These are phyloP conservation scores for Funneliformis geosporum DNA, from an alignment of 192 early-diverging fungal species.

Conservation along the genomic window DNA sequence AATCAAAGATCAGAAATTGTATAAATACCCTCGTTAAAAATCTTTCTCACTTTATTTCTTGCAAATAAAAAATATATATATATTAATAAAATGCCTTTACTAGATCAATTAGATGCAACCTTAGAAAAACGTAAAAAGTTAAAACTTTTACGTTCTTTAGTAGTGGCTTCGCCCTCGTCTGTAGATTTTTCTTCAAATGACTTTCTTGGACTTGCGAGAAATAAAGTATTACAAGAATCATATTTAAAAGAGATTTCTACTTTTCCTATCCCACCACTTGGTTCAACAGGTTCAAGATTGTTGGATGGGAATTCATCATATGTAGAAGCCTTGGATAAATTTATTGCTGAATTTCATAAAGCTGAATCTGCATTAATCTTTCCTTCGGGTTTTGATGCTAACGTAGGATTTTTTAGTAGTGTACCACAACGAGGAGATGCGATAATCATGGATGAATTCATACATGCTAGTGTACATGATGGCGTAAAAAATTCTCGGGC, in stretches of 20 bases:
- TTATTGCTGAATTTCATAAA: slow-evolving; percentile 63
- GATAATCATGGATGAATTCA: slow-evolving; percentile 70
- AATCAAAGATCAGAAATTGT: too few relatives aligned
- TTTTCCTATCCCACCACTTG: slow-evolving; percentile 51
- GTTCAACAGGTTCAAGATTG: slow-evolving; percentile 77
- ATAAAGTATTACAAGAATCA: slow-evolving; percentile 45
- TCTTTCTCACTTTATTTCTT: too few relatives aligned
- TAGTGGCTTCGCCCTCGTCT: slow-evolving; percentile 43
- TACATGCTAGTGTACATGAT: slow-evolving; percentile 85
- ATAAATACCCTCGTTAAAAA: too few relatives aligned
- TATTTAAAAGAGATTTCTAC: slow-evolving; percentile 48
- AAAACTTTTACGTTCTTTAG: slow-evolving; percentile 46
- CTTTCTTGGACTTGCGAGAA: slow-evolving; percentile 71
- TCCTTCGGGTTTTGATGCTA: slow-evolving; percentile 89
- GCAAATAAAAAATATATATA: too few relatives aligned
- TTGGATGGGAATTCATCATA: slow-evolving; percentile 70
- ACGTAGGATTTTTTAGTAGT: slow-evolving; percentile 65
- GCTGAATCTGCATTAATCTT: slow-evolving; percentile 67
- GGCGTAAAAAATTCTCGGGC: slow-evolving; percentile 65
- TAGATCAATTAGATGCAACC: slow-evolving; percentile 39
- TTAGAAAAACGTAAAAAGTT: slow-evolving; percentile 40
- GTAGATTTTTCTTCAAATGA: slow-evolving; percentile 84
- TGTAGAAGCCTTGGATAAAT: slow-evolving; percentile 62
- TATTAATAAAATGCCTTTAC: background rate
- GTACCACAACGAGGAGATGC: slow-evolving; percentile 67